phyloP scores from a whole-genome alignment of 2,329 filamentous ascomycete genomes.

The Fusarium foetens region DNA sequence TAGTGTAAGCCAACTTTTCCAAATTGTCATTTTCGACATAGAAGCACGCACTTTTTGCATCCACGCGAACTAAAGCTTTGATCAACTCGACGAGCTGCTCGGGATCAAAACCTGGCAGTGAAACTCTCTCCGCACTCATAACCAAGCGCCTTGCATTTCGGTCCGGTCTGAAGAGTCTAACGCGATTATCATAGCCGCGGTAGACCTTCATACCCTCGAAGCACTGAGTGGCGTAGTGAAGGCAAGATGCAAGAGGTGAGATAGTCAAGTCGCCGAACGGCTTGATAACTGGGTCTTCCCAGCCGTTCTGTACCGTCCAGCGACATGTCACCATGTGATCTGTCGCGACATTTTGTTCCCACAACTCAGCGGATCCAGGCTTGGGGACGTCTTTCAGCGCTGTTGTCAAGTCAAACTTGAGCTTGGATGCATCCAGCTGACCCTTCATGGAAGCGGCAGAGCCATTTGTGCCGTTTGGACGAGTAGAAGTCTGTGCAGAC shows the following conservation, averaged over 20 bases:
- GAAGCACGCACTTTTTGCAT: background rate
- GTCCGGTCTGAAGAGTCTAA: background rate
- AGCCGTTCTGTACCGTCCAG: background rate
- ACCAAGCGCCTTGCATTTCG: background rate
- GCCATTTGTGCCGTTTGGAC: background rate
- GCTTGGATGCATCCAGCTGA: background rate
- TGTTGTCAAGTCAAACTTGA: background rate
- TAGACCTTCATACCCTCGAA: background rate
- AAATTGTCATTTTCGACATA: no score
- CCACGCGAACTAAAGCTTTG: background rate
- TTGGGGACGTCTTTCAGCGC: background rate
- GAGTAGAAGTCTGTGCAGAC: background rate
- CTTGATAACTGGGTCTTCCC: background rate
- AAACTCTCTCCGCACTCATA: background rate
- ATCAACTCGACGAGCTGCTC: background rate
- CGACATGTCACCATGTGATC: background rate
- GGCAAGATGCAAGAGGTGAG: background rate
- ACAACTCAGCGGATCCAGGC: background rate
- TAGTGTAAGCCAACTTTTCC: background rate
- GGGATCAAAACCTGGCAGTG: background rate
- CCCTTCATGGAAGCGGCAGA: rapidly evolving
- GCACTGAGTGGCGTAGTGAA: background rate
- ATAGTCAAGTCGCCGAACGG: background rate
- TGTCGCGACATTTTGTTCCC: background rate
- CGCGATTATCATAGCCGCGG: background rate